Base-by-base conservation (phyloP, 164 flowering plant genomes). In the Saururus chinensis region DNA sequence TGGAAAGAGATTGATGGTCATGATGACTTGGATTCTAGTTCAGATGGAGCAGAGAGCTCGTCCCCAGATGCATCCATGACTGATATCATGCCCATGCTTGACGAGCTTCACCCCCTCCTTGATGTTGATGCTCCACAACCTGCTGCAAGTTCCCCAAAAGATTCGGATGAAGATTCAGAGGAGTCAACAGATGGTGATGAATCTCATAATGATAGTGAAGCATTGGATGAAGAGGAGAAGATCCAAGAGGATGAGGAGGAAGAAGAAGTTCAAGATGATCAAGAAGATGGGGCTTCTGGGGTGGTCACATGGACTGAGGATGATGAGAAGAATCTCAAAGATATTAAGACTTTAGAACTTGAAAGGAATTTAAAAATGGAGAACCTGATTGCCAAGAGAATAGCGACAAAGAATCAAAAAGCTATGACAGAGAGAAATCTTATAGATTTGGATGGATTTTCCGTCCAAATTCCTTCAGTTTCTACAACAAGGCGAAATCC, bases 41-140 rank as follows among this genome's bases (percentile, higher is more conserved):
- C 97, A 51, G 95, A 84, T 74, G 59, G 74, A 17, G 79, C 82
- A 1, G 96, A 84, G 74, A 86, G 92, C 66, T 93, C 95, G 20
- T 93, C 99, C 19, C 89, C 97, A 0, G 97, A 90, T 84, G 84
- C 96, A 54, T 88, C 97, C 30, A 76, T 93, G 91, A 76, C 92
- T n/a, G 95, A 87, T 65, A 84, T 93, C 26, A 73, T 90, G 19
- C 97, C 97, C 40, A 76, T 90, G 85, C 91, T 90, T 19, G 89
- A 93, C 76, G 96, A 93, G 82, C 95, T 93, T 42, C 90, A 90
- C 67, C 96, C 96, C 4, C 82, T 93, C 66, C 68, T 93, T 62
- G 89, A 83, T 25, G 62, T 70, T 26, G 90, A 77, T 42, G 61
- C 76, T 71, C 75, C 84, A 45, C 80, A 66, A 40, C 87, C 74